Evolutionary conservation across 768 basidiomycete species (phyloP), one percentile per base, ranked within the genome.

Genomic region (Strobilomyces confusus): DNA sequence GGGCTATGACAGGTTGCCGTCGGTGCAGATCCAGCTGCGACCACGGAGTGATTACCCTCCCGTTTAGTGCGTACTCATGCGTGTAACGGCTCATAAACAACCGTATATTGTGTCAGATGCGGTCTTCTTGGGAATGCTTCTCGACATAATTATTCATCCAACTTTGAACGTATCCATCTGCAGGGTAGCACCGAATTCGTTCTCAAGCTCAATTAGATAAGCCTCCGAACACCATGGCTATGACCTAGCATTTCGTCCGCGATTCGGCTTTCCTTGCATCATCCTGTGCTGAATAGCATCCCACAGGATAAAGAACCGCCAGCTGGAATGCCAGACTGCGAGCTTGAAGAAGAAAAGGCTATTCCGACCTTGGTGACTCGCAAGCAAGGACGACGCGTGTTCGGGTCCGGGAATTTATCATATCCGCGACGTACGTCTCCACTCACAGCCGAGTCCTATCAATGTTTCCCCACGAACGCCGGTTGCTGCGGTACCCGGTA

Each of bases 201-300:
- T 64, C 58, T 48, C 58, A 68, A 52, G 57, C 44, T 22, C 13
- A 38, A 59, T 69, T 70, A 70, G 55, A 46, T 70, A 69, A 69
- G 63, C 63, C 37, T 71, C 68, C 68, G 69, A 56, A 29, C 8
- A 58, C 8, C 4, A 62, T 58, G 68, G 65, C 57, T 49, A 59
- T 56, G 62, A 48, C 37, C 29, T 20, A 47, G 36, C 50, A n/a
- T n/a, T 48, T 51, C 49, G 38, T 42, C 53, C 56, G 49, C 22
- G 38, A 51, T 38, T 57, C 57, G 62, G 62, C 48, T n/a, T n/a
- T 45, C 54, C 44, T 47, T 41, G 33, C 42, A 49, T 49, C 48
- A 51, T 52, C 63, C 56, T 58, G 63, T 66, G 58, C 34, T 33
- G 44, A 40, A 41, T 33, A 48, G 47, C 40, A 53, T 50, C 52